Conservation (phyloP, 441 rosid species). For the Croton laevigatus region DNA sequence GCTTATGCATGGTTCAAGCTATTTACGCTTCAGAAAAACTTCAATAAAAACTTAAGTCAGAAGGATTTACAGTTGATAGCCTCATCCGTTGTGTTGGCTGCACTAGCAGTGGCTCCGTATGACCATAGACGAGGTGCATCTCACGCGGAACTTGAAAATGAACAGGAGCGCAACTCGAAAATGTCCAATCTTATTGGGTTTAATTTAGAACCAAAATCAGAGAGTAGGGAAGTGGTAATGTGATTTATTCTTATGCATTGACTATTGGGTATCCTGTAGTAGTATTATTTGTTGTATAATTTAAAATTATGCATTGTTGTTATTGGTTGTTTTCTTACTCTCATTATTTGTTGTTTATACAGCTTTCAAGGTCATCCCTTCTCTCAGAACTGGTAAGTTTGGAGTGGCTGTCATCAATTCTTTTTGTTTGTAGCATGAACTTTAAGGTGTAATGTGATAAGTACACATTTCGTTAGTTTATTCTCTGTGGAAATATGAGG, state of each 20-base stretch:
- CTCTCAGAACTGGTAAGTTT: constrained; percentile 84
- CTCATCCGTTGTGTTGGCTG: constrained; percentile 93
- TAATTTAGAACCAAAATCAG: constrained; percentile 78
- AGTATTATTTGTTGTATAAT: neutral
- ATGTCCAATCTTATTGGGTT: constrained; percentile 96
- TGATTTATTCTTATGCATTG: constrained; percentile 7
- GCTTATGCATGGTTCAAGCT: constrained; percentile 98
- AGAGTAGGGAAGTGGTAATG: constrained; percentile 87
- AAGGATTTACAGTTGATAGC: constrained; percentile 93
- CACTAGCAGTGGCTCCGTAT: constrained; percentile 74
- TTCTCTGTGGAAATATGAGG: neutral
- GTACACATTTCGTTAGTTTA: neutral
- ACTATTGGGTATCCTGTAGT: neutral
- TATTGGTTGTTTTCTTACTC: constrained; percentile 6
- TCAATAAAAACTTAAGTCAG: constrained; percentile 92
- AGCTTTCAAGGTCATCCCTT: constrained; percentile 91
- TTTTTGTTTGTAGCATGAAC: neutral
- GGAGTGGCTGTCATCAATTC: neutral
- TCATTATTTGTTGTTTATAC: constrained; percentile 29
- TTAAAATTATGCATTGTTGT: neutral
- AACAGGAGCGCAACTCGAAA: constrained; percentile 85
- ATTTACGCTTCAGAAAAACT: constrained; percentile 88
- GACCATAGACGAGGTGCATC: constrained; percentile 63
- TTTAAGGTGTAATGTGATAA: neutral
- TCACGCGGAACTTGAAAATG: constrained; percentile 85